phyloP scores from a whole-genome alignment of 2,329 filamentous ascomycete species.

The Hypocreales sp. region DNA sequence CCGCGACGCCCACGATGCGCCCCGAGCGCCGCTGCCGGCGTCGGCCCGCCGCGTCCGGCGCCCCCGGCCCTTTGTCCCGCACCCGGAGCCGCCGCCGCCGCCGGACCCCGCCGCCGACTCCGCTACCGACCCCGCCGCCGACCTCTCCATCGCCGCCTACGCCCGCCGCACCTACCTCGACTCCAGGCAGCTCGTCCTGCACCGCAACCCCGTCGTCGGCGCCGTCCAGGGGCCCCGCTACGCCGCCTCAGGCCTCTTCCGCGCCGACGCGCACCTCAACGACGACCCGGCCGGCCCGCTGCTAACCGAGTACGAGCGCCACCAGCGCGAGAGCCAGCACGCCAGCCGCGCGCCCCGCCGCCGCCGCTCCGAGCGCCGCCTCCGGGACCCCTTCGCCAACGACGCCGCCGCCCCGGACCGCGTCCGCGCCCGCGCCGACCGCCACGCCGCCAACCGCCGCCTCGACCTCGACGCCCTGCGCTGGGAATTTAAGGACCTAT shows the following conservation, averaged over 20 bases:
- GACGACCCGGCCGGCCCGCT: constrained; percentile 27
- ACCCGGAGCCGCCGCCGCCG: constrained; percentile 30
- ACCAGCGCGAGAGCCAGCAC: constrained; percentile 26
- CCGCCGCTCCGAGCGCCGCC: constrained; percentile 11
- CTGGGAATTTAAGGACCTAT: constrained; percentile 7
- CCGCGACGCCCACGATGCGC: constrained; percentile 18
- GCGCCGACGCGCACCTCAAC: constrained; percentile 30
- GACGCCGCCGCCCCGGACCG: not conserved
- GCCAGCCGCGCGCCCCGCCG: constrained; percentile 10
- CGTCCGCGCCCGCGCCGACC: not conserved
- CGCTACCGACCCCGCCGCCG: no score
- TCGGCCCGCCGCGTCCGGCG: constrained; percentile 21
- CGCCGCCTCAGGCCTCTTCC: constrained; percentile 26
- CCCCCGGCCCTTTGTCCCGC: constrained; percentile 32
- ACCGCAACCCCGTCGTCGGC: constrained; percentile 32
- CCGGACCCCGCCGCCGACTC: not conserved
- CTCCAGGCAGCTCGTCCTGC: constrained; percentile 22
- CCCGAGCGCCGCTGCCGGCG: constrained; percentile 21
- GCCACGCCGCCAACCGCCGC: constrained; percentile 12
- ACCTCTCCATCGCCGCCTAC: constrained; percentile 8
- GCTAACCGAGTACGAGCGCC: constrained; percentile 23
- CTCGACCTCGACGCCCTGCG: constrained; percentile 12
- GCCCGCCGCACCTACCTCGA: constrained; percentile 18
- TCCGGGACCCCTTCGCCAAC: constrained; percentile 7
- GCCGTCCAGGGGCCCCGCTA: constrained; percentile 41